Percentiles rank a stretch among this genome's conserved stretches.
Evolutionary conservation across 2,329 filamentous ascomycete species (phyloP).

Genomic region (Bertia moriformis): DNA sequence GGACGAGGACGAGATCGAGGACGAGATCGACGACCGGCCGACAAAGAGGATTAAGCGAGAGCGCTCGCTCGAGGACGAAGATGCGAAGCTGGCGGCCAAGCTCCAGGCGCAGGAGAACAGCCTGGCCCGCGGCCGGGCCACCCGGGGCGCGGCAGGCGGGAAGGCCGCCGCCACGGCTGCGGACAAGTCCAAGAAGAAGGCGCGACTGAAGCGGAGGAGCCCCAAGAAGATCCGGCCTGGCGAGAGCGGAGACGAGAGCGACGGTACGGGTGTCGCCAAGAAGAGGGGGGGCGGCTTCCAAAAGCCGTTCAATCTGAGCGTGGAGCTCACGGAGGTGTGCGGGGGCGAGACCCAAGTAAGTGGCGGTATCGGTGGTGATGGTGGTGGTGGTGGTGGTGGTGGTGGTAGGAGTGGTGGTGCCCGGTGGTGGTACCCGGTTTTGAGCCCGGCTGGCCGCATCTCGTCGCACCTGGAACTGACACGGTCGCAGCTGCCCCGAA

Average conservation of each 20-base stretch:
- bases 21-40: too few species aligned
- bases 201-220: conserved; percentile 56
- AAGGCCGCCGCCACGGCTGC: conserved; percentile 34
- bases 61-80: conserved; percentile 50
- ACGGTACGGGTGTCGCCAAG: conserved; percentile 42
- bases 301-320: conserved; percentile 66
- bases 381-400: neutral
- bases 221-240: conserved; percentile 60
- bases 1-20: conserved; percentile 31
- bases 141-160: conserved; percentile 62
- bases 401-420: neutral
- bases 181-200: conserved; percentile 66
- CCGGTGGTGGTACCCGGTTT: conserved; percentile 1
- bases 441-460: neutral
- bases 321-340: conserved; percentile 53
- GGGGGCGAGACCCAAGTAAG: conserved; percentile 57
- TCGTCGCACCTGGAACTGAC: conserved; percentile 2
- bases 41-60: conserved; percentile 42
- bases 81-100: conserved; percentile 73
- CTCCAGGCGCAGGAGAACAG: conserved; percentile 87
- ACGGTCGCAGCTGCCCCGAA: conserved; percentile 60
- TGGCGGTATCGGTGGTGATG: conserved; percentile 11
- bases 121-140: conserved; percentile 50
- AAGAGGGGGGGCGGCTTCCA: conserved; percentile 84
- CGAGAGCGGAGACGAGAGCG: conserved; percentile 66